Percentiles rank a stretch among this genome's conserved stretches.
Evolutionary conservation across 495 filamentous ascomycete genomes (phyloP).

Genomic region (Bryoglossum gracile): DNA sequence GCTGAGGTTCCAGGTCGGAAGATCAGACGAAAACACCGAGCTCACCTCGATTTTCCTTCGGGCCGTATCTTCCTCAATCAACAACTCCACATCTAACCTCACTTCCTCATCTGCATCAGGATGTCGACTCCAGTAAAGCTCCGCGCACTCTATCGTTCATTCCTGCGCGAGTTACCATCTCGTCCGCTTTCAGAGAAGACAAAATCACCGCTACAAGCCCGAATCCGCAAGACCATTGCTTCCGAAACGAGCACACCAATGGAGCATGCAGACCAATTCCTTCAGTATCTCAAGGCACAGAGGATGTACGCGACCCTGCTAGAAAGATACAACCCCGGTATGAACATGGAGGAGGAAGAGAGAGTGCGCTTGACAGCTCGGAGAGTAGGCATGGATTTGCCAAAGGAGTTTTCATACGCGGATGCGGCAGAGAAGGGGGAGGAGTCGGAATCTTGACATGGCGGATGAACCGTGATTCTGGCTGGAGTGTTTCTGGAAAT

Average conservation of each 20-base stretch:
- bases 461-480: too few species aligned
- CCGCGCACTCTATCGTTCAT: conserved; percentile 76
- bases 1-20: conserved; percentile 1
- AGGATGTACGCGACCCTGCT: conserved; percentile 69
- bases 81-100: conserved; percentile 4
- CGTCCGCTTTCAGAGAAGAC: conserved; percentile 41
- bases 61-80: too few species aligned
- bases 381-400: conserved; percentile 84
- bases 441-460: conserved; percentile 7
- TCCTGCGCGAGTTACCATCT: conserved; percentile 87
- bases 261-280: conserved; percentile 64
- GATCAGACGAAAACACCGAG: neutral
- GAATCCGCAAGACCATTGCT: conserved; percentile 49
- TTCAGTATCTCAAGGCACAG: conserved; percentile 76
- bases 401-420: conserved; percentile 39
- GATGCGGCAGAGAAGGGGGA: conserved; percentile 2
- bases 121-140: conserved; percentile 40
- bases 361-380: conserved; percentile 73
- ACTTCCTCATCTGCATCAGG: neutral
- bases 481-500: too few species aligned
- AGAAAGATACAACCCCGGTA: conserved; percentile 89
- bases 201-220: conserved; percentile 52
- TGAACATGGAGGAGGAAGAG: conserved; percentile 79
- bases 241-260: conserved; percentile 28
- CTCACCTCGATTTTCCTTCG: neutral